Evolutionary conservation across 768 basidiomycete species (phyloP).

Genomic region (Serendipita sp.): DNA sequence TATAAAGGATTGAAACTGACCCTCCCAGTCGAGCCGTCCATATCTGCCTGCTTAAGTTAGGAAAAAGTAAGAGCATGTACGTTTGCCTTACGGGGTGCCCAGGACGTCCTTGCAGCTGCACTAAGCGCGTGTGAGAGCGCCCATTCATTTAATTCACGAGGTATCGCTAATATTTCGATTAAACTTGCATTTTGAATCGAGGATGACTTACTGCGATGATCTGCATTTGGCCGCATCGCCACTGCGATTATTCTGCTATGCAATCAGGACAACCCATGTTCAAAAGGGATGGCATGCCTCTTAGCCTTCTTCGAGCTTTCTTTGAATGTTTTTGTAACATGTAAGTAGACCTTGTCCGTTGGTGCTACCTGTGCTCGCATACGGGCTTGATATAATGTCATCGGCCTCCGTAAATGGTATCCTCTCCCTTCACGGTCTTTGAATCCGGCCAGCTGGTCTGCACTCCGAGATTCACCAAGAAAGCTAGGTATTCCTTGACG

Average conservation of each 20-base stretch:
- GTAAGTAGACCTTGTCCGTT: background rate
- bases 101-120: background rate
- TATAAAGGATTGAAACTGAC: background rate
- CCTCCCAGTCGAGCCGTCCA: constrained; percentile 3
- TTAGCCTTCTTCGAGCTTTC: background rate
- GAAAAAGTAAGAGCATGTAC: background rate
- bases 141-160: background rate
- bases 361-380: background rate
- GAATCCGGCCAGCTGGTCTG: background rate
- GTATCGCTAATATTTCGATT: background rate
- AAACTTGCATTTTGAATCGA: background rate
- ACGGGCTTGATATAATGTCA: background rate
- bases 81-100: background rate
- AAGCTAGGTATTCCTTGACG: background rate
- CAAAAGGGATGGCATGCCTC: background rate
- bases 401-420: background rate
- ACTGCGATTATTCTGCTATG: background rate
- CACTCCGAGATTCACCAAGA: background rate
- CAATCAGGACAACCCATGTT: background rate
- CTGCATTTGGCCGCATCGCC: background rate
- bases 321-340: background rate
- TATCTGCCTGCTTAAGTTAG: background rate
- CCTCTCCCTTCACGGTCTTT: background rate
- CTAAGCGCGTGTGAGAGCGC: background rate
- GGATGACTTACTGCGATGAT: background rate